Conservation (phyloP, 2,329 filamentous ascomycete species). For the Exophiala spinifera region DNA sequence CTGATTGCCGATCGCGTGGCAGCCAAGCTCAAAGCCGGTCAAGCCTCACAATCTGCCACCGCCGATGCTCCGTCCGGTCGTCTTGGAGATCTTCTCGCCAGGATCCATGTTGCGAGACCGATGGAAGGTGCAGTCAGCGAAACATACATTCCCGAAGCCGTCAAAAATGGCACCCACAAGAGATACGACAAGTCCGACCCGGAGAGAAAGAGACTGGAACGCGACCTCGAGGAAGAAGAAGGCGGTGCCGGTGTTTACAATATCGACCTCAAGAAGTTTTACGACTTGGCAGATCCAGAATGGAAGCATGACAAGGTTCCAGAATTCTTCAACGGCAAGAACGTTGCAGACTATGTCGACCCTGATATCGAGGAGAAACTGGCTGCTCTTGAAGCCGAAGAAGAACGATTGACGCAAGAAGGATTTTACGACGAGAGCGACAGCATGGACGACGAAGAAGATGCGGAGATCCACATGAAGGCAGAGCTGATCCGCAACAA, state of each 20-base stretch:
- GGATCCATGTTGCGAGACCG: constrained; percentile 96
- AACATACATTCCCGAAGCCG: constrained; percentile 82
- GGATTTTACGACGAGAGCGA: constrained; percentile 89
- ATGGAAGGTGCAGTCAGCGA: constrained; percentile 75
- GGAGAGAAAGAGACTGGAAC: constrained; percentile 73
- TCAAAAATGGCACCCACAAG: constrained; percentile 63
- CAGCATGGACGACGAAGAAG: constrained; percentile 81
- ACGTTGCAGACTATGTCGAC: constrained; percentile 95
- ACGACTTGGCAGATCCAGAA: constrained; percentile 78
- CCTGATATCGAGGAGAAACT: constrained; percentile 95
- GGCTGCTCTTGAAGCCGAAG: constrained; percentile 86
- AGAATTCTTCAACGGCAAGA: constrained; percentile 91
- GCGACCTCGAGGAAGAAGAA: constrained; percentile 85
- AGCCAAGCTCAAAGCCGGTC: constrained; percentile 88
- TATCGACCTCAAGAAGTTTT: constrained; percentile 85
- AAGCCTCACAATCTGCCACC: constrained; percentile 76
- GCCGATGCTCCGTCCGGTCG: constrained; percentile 74
- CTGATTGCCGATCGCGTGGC: constrained; percentile 89
- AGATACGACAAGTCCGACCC: constrained; percentile 91
- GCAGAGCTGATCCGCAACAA: constrained; percentile 95
- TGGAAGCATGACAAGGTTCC: constrained; percentile 98
- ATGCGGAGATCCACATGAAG: constrained; percentile 84
- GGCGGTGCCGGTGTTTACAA: constrained; percentile 96
- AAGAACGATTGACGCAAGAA: constrained; percentile 85
- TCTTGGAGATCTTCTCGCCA: constrained; percentile 82